Base-by-base conservation (phyloP, 2,329 filamentous ascomycete species). In the Pseudogymnoascus sp. region DNA sequence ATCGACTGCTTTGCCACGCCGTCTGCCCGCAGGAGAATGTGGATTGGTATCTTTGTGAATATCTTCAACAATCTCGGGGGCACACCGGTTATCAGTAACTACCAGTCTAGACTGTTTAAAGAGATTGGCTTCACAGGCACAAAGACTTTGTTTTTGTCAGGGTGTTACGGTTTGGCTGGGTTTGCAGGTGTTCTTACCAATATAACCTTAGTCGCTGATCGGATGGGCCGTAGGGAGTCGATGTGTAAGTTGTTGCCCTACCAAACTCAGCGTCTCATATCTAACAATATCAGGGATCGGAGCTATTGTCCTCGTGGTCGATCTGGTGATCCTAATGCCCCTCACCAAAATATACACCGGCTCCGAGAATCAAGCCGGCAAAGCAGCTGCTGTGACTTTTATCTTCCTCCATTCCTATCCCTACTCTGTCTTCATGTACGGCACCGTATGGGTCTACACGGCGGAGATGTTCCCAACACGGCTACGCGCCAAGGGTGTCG, bases 401-500 rank as follows among this genome's bases (percentile, higher is more conserved):
- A 66, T 66, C 21, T 66, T 66, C 54, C 59, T 66, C 16, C 63
- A 64, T 59, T 60, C 64, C 12, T 62, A 62, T 29, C 39, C 54
- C 11, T 66, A 66, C 63, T 64, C 64, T 14, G 59, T 66, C 21
- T 66, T 66, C 18, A 64, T 61, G 47, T 64, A 62, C 31, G 51
- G 51, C 51, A 57, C 51, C 7, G 51, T 57, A 57, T 81, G 79
- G 79, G 78, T 79, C 6, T 88, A 87, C 67, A 83, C 86, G 0
- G 86, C 85, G 4, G 86, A 89, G 71, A 88, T 89, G 64, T 89
- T 84, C 70, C 86, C 86, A 2, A 79, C 87, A 39, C 87, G 88
- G 71, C 80, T 88, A 63, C 83, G 63, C 10, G 61, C 61, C 40
- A 62, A 66, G 40, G 64, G 63, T 21, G 37, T 40, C 14, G 63